phyloP scores from a whole-genome alignment of 129 eudicot species.

The Smallanthus sonchifolius region DNA sequence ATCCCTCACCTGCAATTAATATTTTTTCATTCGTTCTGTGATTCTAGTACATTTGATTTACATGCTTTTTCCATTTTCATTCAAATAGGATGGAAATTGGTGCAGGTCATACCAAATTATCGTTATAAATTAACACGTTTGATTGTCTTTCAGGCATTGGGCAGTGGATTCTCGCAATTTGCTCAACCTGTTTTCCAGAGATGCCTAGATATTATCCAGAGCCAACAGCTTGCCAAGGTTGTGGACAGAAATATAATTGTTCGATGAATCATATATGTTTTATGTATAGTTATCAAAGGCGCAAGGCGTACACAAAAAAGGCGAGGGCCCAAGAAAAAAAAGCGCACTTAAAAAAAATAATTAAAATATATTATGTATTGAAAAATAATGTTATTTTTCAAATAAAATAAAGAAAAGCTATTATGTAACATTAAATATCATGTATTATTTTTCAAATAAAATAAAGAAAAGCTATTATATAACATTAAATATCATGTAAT shows the following conservation, averaged over 20 bases:
- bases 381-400: too few relatives aligned
- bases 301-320: too few relatives aligned
- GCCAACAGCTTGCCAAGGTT: slow-evolving; percentile 89
- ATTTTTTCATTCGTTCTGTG: not conserved
- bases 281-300: too few relatives aligned
- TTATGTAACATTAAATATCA: too few relatives aligned
- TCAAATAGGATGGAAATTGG: not conserved
- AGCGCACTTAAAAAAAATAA: too few relatives aligned
- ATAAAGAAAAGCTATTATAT: too few relatives aligned
- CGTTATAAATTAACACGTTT: slow-evolving; percentile 5
- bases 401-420: too few relatives aligned
- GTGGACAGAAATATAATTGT: not conserved
- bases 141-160: slow-evolving; percentile 71
- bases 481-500: too few relatives aligned
- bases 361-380: too few relatives aligned
- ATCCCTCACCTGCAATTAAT: not conserved
- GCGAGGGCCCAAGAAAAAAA: too few relatives aligned
- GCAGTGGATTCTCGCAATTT: slow-evolving; percentile 78
- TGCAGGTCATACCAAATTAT: not conserved
- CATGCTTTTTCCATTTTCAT: not conserved
- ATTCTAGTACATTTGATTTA: not conserved
- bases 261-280: not conserved
- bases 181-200: slow-evolving; percentile 96
- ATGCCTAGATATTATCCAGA: slow-evolving; percentile 91
- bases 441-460: too few relatives aligned